phyloP scores from a whole-genome alignment of 1,284 basidiomycete species.

The Trametes sp. region DNA sequence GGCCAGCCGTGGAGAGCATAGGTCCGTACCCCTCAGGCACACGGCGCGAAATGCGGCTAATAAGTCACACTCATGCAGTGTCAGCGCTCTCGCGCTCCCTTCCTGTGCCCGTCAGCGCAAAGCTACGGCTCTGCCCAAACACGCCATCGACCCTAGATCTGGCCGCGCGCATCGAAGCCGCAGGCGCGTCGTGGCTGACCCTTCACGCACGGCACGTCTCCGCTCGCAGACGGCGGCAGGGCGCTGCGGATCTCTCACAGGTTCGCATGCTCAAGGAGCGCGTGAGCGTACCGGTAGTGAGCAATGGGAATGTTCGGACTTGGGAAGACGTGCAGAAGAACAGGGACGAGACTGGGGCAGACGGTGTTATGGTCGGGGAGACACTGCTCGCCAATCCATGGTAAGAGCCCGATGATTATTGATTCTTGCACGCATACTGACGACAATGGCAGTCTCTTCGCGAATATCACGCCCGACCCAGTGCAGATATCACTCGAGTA shows the following conservation, averaged over 20 bases:
- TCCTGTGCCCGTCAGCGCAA: conserved; percentile 67
- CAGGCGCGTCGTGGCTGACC: conserved; percentile 71
- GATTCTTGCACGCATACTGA: neutral
- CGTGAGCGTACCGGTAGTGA: conserved; percentile 65
- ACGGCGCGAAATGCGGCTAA: no score
- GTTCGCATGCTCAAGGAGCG: conserved; percentile 61
- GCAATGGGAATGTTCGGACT: conserved; percentile 78
- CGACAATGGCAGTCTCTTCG: conserved; percentile 55
- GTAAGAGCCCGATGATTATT: conserved; percentile 46
- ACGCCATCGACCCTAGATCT: conserved; percentile 61
- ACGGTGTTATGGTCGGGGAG: conserved; percentile 83
- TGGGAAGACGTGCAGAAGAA: conserved; percentile 65
- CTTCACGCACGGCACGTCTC: conserved; percentile 78
- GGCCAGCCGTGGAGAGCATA: conserved; percentile 69
- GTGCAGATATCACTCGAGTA: conserved; percentile 70
- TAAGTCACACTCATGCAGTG: conserved; percentile 47
- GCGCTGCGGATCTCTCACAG: conserved; percentile 68
- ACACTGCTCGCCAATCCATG: conserved; percentile 73
- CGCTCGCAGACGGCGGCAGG: conserved; percentile 68
- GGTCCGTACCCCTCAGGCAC: conserved; percentile 51
- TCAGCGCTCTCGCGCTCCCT: conserved; percentile 65
- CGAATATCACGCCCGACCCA: conserved; percentile 60
- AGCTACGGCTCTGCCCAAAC: conserved; percentile 56
- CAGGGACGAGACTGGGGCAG: conserved; percentile 62
- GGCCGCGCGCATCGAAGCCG: conserved; percentile 61